A percentile compares a stretch with the other conserved stretches of the same genome.
These are phyloP conservation scores for Ogataea zsoltii DNA, from an alignment of 805 yeast species.

Conservation along the genomic window DNA sequence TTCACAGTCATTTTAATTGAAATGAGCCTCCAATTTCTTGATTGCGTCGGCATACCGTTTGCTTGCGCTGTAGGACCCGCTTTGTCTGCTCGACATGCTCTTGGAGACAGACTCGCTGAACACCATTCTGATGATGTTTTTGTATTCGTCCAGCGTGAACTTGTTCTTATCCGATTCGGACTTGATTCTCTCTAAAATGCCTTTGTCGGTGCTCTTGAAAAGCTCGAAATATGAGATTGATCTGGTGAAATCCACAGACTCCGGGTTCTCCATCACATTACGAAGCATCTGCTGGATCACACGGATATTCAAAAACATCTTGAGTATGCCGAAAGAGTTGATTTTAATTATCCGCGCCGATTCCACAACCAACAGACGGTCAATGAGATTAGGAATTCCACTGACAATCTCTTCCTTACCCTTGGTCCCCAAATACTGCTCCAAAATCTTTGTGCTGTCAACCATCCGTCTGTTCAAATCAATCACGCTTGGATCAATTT, in stretches of 20 bases:
- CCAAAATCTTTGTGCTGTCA: constrained; percentile 44
- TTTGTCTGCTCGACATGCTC: constrained; percentile 20
- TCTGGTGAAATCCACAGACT: constrained; percentile 51
- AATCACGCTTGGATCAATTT: constrained; percentile 56
- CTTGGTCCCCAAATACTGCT: constrained; percentile 29
- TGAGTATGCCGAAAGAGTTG: constrained; percentile 59
- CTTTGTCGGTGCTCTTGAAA: constrained; percentile 50
- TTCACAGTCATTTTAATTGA: neutral
- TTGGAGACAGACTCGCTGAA: constrained; percentile 40
- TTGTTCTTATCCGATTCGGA: constrained; percentile 14
- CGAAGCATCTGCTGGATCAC: constrained; percentile 71
- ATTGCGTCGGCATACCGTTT: constrained; percentile 28
- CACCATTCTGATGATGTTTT: constrained; percentile 54
- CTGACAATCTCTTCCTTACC: constrained; percentile 37
- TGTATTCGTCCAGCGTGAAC: constrained; percentile 46
- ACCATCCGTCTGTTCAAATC: constrained; percentile 51
- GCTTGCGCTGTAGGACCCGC: constrained; percentile 26
- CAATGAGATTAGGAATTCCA: constrained; percentile 55
- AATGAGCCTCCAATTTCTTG: constrained; percentile 19
- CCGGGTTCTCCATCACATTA: constrained; percentile 52
- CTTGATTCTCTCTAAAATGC: constrained; percentile 42
- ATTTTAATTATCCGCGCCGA: constrained; percentile 50
- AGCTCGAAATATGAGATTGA: constrained; percentile 58
- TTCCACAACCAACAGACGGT: constrained; percentile 51
- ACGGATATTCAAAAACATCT: constrained; percentile 58